Base-by-base conservation (phyloP, 2,329 filamentous ascomycete genomes). In the Alternaria solani region DNA sequence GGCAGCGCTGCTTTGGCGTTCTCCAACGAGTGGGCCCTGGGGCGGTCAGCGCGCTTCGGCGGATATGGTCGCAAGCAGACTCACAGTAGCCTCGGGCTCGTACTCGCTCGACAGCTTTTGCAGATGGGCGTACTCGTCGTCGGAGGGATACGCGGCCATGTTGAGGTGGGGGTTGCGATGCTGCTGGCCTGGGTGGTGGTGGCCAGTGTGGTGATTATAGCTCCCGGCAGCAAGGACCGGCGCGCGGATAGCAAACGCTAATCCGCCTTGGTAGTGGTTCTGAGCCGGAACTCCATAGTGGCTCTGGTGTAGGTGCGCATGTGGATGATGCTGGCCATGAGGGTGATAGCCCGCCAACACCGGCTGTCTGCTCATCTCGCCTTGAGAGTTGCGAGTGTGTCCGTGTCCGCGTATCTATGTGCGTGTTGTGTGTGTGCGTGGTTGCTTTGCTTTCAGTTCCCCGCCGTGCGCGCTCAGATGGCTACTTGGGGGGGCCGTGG, bases 11-110 rank as follows among this genome's bases (percentile, higher is more conserved):
- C 91, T 87, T 73, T 88, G 88, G 79, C 91, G 92, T 62, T 90
- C 86, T 71, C 93, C 91, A 66, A 98, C 91, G 51, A 94, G 84
- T 62, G 92, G 91, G 57, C 93, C 93, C 94, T 97, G 73, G 61
- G 58, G 64, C 66, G 65, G 68, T 69, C 66, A 69, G 67, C 62
- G 51, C 43, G 56, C 56, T 49, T 52, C 30, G 42, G 63, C 53
- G 46, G 49, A 57, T 43, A 54, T 47, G 39, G 61, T 66, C 57
- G 41, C 64, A 53, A 63, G 62, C 56, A 58, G 41, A 80, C 83
- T 77, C 77, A 88, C 87, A 66, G 83, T 82, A 53, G 84, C 76
- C 62, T 88, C 84, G 12, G 87, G 83, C 73, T 88, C 82, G 67
- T 86, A 89, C 59, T 85, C 81, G 72, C 86, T 86, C 67, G 87